Percentiles rank a stretch among this genome's conserved stretches.
phyloP scores from a whole-genome alignment of 2,329 filamentous ascomycete species.

The Scytalidium lignicola region DNA sequence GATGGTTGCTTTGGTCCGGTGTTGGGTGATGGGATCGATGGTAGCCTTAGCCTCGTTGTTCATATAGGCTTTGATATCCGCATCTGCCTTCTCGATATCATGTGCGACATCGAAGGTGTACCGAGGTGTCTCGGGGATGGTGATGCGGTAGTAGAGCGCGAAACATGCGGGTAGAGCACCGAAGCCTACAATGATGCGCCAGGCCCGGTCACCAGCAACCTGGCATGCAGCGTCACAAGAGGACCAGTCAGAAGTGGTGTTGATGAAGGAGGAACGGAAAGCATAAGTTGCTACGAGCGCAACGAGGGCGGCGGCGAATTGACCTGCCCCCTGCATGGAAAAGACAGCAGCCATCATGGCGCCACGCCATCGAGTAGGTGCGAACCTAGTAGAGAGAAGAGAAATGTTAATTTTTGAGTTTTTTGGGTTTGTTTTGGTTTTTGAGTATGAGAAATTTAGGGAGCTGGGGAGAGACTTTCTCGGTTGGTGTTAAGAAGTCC shows the following conservation, averaged over 20 bases:
- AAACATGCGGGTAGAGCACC: slow-evolving; percentile 73
- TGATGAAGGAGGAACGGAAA: slow-evolving; percentile 50
- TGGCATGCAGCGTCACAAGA: slow-evolving; percentile 60
- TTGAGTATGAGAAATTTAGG: slow-evolving; percentile 43
- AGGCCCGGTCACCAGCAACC: slow-evolving; percentile 71
- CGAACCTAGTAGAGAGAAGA: slow-evolving; percentile 54
- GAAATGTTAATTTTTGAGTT: too few species aligned
- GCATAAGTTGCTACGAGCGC: slow-evolving; percentile 62
- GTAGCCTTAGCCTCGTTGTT: slow-evolving; percentile 42
- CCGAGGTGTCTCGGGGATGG: slow-evolving; percentile 77
- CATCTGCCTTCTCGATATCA: slow-evolving; percentile 69
- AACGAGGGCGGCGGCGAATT: slow-evolving; percentile 66
- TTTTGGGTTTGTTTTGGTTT: slow-evolving; percentile 24
- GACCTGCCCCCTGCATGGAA: slow-evolving; percentile 80
- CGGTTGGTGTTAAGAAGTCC: too few species aligned
- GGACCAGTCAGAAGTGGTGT: slow-evolving; percentile 35
- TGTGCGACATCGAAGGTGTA: slow-evolving; percentile 78
- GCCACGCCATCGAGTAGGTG: slow-evolving; percentile 74
- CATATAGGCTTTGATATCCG: slow-evolving; percentile 61
- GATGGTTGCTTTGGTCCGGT: slow-evolving; percentile 48
- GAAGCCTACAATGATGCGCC: slow-evolving; percentile 76
- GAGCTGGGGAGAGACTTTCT: slow-evolving; percentile 19
- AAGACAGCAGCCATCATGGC: slow-evolving; percentile 82
- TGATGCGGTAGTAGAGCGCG: slow-evolving; percentile 80
- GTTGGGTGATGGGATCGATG: slow-evolving; percentile 42